phyloP scores from a whole-genome alignment of 495 filamentous ascomycete species.

The Penicillium alfredii region DNA sequence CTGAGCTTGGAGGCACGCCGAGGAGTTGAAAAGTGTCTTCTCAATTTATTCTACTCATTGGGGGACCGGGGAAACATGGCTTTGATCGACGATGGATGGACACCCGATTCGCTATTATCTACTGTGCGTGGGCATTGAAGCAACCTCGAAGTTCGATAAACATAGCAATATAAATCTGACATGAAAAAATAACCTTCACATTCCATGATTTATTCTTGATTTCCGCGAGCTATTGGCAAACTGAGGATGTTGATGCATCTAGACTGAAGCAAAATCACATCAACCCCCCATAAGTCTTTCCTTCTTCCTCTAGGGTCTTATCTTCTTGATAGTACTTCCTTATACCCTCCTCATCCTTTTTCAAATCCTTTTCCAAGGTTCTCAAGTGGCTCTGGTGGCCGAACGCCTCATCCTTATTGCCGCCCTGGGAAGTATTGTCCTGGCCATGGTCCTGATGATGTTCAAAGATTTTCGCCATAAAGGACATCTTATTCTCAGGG shows the following conservation, averaged over 20 bases:
- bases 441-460: neutral
- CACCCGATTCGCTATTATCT: conserved; percentile 25
- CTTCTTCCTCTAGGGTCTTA: neutral
- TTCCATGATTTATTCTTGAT: too few species aligned
- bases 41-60: conserved; percentile 21
- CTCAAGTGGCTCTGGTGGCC: neutral
- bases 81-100: conserved; percentile 17
- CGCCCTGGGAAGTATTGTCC: neutral
- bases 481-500: neutral
- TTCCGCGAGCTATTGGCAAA: neutral
- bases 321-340: neutral
- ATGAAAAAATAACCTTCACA: too few species aligned
- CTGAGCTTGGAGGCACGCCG: conserved; percentile 20
- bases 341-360: neutral
- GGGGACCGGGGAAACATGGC: conserved; percentile 2
- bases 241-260: too few species aligned
- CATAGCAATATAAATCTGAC: neutral
- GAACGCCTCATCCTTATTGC: neutral
- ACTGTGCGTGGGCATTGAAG: conserved; percentile 17
- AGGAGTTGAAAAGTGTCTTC: conserved; percentile 25
- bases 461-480: neutral
- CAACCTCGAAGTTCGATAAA: neutral
- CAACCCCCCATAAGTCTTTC: neutral
- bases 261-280: neutral
- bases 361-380: neutral